Evolutionary conservation across 805 yeast species (phyloP).

Genomic region (Suhomyces kilbournensis): DNA sequence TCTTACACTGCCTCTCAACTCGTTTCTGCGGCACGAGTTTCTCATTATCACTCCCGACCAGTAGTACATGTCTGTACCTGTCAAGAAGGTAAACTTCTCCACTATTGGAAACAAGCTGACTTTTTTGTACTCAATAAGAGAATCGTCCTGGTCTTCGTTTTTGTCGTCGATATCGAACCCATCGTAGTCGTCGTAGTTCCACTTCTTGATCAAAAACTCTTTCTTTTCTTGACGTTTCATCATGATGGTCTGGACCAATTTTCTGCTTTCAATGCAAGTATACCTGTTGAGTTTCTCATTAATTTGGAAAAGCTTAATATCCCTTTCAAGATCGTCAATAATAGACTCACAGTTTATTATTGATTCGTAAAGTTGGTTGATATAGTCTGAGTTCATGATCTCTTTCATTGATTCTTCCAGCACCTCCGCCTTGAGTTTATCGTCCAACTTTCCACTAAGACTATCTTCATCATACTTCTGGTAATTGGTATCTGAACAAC

Average conservation of each 20-base stretch:
- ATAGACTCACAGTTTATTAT: slow-evolving; percentile 35
- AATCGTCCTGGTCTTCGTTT: slow-evolving; percentile 34
- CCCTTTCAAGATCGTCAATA: slow-evolving; percentile 31
- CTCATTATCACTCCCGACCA: slow-evolving; percentile 99
- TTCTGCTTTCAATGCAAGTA: slow-evolving; percentile 33
- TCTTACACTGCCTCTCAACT: slow-evolving; percentile 79
- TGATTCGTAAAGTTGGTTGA: slow-evolving; percentile 30
- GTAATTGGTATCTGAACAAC: not conserved
- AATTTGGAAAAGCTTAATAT: slow-evolving; percentile 30
- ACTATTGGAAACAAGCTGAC: slow-evolving; percentile 85
- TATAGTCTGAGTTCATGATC: slow-evolving; percentile 12
- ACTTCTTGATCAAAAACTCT: slow-evolving; percentile 27
- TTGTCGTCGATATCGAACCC: slow-evolving; percentile 40
- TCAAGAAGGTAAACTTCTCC: slow-evolving; percentile 76
- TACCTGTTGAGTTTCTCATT: slow-evolving; percentile 30
- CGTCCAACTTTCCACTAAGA: not conserved
- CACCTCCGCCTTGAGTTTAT: slow-evolving; percentile 8
- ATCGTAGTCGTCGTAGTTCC: slow-evolving; percentile 41
- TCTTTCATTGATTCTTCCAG: slow-evolving; percentile 1
- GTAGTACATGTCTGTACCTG: slow-evolving; percentile 79
- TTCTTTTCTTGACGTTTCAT: slow-evolving; percentile 32
- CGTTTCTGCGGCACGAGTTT: slow-evolving; percentile 91
- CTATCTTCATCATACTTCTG: not conserved
- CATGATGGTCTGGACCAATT: slow-evolving; percentile 30
- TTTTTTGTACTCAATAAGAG: slow-evolving; percentile 44